Conservation (phyloP, 495 filamentous ascomycete genomes). For the Tuber umbilicatum region DNA sequence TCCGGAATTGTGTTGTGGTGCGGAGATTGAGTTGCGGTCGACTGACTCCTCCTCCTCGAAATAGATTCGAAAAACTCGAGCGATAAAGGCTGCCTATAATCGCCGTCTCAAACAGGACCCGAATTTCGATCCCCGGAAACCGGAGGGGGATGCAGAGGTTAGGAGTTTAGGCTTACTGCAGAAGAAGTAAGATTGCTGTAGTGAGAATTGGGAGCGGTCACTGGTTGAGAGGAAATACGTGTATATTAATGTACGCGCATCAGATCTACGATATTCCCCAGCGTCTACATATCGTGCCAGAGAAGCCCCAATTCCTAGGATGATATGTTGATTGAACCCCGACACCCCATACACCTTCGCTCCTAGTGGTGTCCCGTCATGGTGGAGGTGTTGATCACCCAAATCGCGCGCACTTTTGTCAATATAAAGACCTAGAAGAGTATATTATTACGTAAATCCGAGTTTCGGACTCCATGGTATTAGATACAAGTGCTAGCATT, state of each 20-base stretch:
- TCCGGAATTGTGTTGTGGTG: constrained; percentile 7
- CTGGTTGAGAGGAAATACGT: neutral
- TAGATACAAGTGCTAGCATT: neutral
- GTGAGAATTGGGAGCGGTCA: neutral
- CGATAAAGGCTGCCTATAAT: constrained; percentile 79
- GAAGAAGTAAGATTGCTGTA: constrained; percentile 12
- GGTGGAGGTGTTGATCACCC: neutral
- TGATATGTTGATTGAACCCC: no score
- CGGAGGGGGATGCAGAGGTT: constrained; percentile 40
- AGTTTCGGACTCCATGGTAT: neutral
- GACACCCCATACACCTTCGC: neutral
- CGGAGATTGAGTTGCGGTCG: constrained; percentile 12
- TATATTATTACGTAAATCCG: neutral
- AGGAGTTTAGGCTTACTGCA: constrained; percentile 46
- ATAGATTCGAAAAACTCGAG: constrained; percentile 68
- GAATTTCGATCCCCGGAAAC: constrained; percentile 63
- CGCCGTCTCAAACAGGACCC: constrained; percentile 68
- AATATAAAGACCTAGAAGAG: neutral
- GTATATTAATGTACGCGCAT: neutral
- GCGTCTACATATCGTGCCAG: neutral
- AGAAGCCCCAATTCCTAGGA: neutral
- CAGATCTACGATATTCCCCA: neutral
- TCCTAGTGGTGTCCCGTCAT: neutral
- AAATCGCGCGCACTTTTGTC: neutral
- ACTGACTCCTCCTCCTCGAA: constrained; percentile 6